Evolutionary conservation across 2,329 filamentous ascomycete genomes (phyloP), one percentile per base, ranked within the genome.

Genomic region (Nigrospora sphaerica): DNA sequence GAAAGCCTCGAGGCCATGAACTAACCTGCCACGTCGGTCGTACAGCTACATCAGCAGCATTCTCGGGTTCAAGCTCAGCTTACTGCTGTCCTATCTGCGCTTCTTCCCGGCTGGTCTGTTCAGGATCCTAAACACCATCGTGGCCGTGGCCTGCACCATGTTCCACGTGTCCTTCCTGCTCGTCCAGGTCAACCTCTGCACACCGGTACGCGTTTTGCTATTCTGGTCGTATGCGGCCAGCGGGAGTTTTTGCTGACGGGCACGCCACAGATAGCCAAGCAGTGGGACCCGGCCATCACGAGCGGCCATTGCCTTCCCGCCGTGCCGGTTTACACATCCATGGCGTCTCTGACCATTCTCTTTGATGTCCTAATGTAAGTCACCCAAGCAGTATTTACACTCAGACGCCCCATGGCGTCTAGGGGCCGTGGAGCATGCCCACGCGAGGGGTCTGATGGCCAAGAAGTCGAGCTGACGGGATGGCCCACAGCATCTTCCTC

Each of bases 51-150:
- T 70, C 17, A 50, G 57, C 12, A 64, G 64, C 33, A 70, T 75
- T 19, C 61, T 72, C 3, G 67, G 65, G 2, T 75, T 75, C 56
- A 75, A 75, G 46, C 57, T 73, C 17, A 63, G 71, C 32, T 55
- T 75, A 2, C 54, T 76, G 4, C 59, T 71, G 2, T 68, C 69
- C 1, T 70, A 72, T 16, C 57, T 74, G 1, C 68, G 72, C 1
- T 71, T 75, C 13, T 65, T 73, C 4, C 64, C 70, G 2, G 59
- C 63, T 2, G 59, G 61, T 0, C 35, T 45, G 3, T 70, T 70
- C 38, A 61, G 63, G 23, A 53, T 56, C 6, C 45, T 54, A 1
- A 65, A 69, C 0, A 57, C 68, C 10, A 51, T 47, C 9, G 57
- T 69, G n/a, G 63, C 66, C 2, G 52, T 63, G 0, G 52, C 62